Conservation (phyloP, 139 green algal genomes). For the Chlamydomonas sp. region DNA sequence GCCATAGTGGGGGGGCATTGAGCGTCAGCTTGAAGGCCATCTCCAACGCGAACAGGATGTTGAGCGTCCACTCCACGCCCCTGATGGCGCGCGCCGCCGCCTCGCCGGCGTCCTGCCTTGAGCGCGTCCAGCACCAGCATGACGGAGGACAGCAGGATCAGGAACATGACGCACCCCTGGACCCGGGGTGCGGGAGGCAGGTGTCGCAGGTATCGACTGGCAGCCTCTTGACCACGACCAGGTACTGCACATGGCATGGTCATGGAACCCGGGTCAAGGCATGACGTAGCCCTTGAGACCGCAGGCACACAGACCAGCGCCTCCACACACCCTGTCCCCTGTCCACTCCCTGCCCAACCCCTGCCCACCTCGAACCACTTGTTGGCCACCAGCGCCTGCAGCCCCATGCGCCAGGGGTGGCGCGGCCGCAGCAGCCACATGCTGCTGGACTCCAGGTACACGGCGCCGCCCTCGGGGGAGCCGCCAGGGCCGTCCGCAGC, state of each 20-base stretch:
- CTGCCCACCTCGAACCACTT: constrained; percentile 30
- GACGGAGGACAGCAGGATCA: constrained; percentile 62
- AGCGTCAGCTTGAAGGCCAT: constrained; percentile 65
- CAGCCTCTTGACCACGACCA: no score
- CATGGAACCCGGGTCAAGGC: no score
- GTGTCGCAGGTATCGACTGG: no score
- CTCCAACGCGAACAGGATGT: constrained; percentile 65
- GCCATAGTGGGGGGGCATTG: neutral
- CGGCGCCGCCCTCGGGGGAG: neutral
- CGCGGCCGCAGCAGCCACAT: neutral
- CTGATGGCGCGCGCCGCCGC: constrained; percentile 9
- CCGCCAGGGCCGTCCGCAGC: no score
- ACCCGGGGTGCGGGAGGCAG: neutral
- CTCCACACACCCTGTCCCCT: no score
- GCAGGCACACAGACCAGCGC: no score
- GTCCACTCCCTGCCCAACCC: no score
- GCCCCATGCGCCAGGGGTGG: neutral
- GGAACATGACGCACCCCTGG: constrained; percentile 46
- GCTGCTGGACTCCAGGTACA: constrained; percentile 11
- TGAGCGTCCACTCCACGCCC: constrained; percentile 51
- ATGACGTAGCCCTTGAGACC: no score
- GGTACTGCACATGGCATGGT: no score
- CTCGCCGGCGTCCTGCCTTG: constrained; percentile 24
- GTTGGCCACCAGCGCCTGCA: neutral
- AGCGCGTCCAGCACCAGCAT: constrained; percentile 62